Percentiles rank a stretch among this genome's conserved stretches.
Conservation (phyloP, 805 yeast species). For the Suhomyces sp. region DNA sequence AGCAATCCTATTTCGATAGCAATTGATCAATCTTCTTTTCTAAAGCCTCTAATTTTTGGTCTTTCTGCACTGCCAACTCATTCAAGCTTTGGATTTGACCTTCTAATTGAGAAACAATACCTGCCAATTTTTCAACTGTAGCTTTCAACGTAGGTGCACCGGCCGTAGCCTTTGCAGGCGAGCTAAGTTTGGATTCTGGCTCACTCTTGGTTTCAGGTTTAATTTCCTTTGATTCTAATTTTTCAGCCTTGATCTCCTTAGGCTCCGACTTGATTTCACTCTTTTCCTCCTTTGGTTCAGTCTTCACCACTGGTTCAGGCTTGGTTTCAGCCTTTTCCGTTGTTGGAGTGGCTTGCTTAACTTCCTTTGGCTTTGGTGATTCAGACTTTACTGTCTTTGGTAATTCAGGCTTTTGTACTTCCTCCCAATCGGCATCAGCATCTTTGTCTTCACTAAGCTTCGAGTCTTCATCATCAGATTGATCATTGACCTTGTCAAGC, state of each 20-base stretch:
- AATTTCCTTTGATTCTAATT: conserved; percentile 4
- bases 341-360: background rate
- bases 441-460: conserved; percentile 19
- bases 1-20: conserved; percentile 31
- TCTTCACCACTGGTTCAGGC: conserved; percentile 10
- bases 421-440: conserved; percentile 44
- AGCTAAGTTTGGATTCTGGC: conserved; percentile 4
- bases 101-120: conserved; percentile 57
- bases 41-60: conserved; percentile 53
- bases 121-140: conserved; percentile 64
- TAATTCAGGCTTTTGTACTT: conserved; percentile 22
- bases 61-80: conserved; percentile 59
- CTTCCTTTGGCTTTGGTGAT: conserved; percentile 6
- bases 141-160: conserved; percentile 65
- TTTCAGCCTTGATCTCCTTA: conserved; percentile 5
- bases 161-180: conserved; percentile 21
- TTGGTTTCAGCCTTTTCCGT: background rate
- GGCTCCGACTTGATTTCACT: conserved; percentile 1
- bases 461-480: conserved; percentile 37
- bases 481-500: conserved; percentile 36
- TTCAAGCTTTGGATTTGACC: conserved; percentile 49
- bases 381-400: conserved; percentile 12
- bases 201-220: background rate
- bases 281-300: conserved; percentile 8
- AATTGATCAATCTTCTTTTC: conserved; percentile 62